Base-by-base conservation (phyloP, 352 stramenopile species). In the Saprolegnia parasitica region DNA sequence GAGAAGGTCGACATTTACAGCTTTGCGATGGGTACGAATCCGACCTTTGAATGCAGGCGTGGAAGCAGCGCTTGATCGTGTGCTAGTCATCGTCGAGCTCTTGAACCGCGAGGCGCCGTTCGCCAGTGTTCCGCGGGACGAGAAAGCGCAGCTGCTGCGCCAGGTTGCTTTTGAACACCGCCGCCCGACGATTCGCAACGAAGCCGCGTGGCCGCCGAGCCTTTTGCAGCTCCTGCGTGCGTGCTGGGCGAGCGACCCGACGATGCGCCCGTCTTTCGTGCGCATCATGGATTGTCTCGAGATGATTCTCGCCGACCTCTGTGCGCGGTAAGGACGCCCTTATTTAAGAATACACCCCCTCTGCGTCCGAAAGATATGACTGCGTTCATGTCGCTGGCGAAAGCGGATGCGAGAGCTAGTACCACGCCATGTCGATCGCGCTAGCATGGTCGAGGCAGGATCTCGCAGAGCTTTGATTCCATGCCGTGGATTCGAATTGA, bases 1-100 rank as follows among this genome's bases (percentile, higher is more conserved):
- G 86, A 95, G 60, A 90, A 91, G 60, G 87, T 86, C n/a, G 89
- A 97, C 65, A 84, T 97, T 37, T 97, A 94, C 73, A 92, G 84
- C 32, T 81, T 95, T 26, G 89, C 86, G 39, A 83, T 96, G 40
- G 72, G 61, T 68, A 60, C 61, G 49, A 11, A 1, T 71, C 46
- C 24, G 37, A 18, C 10, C 1, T 32, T 13, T 0, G 65, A n/a
- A n/a, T n/a, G n/a, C n/a, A n/a, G n/a, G n/a, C 50, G 24, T 15
- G 50, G 16, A 26, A 66, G 20, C 20, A 18, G 18, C 18, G 21
- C 46, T 52, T 52, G 21, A 52, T 52, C n/a, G n/a, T 52, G 18
- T 52, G 18, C 10, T 55, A 71, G 84, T 94, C 50, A 68, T 94
- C 3, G 89, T 81, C 4, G 86, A 94, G 64, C 79, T 92, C 66